These are phyloP conservation scores for Umbilicus rupestris DNA, from an alignment of 164 flowering plant genomes.

Conservation along the genomic window DNA sequence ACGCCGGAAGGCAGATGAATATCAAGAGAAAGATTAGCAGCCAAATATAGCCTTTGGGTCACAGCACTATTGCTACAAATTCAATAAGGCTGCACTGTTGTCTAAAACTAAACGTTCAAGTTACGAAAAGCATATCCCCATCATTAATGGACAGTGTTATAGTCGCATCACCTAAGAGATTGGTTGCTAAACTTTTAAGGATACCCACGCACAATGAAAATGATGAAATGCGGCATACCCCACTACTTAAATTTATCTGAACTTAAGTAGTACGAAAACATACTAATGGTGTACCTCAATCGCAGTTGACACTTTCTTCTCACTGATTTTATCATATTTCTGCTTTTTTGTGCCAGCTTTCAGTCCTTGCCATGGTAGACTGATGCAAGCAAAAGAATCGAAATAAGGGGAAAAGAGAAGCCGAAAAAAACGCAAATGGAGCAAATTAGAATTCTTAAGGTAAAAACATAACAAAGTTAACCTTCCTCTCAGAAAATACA, in stretches of 20 bases:
- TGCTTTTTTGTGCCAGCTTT: constrained; percentile 66
- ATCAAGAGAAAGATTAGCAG: not conserved
- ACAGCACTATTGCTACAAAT: too few relatives aligned
- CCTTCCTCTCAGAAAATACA: constrained; percentile 77
- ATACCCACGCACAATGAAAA: too few relatives aligned
- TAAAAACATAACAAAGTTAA: constrained; percentile 1
- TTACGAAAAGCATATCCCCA: too few relatives aligned
- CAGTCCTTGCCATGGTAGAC: constrained; percentile 74
- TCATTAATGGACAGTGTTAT: too few relatives aligned
- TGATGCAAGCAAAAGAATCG: constrained; percentile 12
- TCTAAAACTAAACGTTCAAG: too few relatives aligned
- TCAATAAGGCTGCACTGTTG: too few relatives aligned
- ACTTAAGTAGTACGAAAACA: not conserved
- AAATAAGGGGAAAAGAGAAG: constrained; percentile 6
- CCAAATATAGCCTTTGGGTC: too few relatives aligned
- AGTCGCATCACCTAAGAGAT: too few relatives aligned
- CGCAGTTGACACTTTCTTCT: constrained; percentile 56
- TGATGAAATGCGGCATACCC: too few relatives aligned
- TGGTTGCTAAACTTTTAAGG: too few relatives aligned
- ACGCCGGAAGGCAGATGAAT: too few relatives aligned
- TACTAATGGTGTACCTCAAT: constrained; percentile 34
- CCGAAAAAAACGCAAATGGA: not conserved
- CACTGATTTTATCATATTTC: constrained; percentile 65
- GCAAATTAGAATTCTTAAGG: not conserved
- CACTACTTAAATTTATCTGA: not conserved